Evolutionary conservation across 345 rosid species (phyloP), one percentile per base, ranked within the genome.

Genomic region (Leavenworthia alabamica): DNA sequence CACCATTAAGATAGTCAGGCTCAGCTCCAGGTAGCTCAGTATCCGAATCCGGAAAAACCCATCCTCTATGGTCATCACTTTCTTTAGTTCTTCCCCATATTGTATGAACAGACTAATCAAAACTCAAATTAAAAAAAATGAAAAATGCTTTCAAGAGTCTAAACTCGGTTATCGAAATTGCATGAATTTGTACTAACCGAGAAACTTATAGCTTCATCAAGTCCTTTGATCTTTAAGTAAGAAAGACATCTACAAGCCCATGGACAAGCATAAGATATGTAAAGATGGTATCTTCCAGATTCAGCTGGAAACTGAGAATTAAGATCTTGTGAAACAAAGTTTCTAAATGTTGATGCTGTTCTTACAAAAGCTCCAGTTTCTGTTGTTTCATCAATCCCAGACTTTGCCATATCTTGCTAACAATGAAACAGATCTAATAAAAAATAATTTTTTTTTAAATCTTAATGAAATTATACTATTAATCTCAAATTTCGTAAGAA

Each of bases 191-290:
- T 62, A 82, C 83, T 64, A 37, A 86, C 98, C 80, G 93, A 81
- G 77, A 86, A 86, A 66, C 68, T 55, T 67, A 92, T 86, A 64
- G 83, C 84, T 19, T 83, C 68, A 13, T 83, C 90, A 51, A 92
- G 96, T 13, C 95, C 96, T 75, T 88, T 92, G 69, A 92, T 58
- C 74, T 81, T 83, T 74, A 92, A 73, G 80, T 60, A 86, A 13
- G 96, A 83, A 52, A 90, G 88, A 50, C 96, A 90, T 68, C 97
- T 80, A 49, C 85, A 87, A 51, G 96, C 97, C 97, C 96, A 88
- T 4, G 97, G 97, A 69, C 97, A 90, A 58, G 97, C 97, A 75
- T 90, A 90, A 0, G 96, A 88, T 57, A 92, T 70, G 48, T 92
- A 92, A 46, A 88, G 83, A 85, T 88, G 96, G 71, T 91, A 91